These are phyloP conservation scores for Candida maris DNA, from an alignment of 805 yeast species.

Conservation along the genomic window DNA sequence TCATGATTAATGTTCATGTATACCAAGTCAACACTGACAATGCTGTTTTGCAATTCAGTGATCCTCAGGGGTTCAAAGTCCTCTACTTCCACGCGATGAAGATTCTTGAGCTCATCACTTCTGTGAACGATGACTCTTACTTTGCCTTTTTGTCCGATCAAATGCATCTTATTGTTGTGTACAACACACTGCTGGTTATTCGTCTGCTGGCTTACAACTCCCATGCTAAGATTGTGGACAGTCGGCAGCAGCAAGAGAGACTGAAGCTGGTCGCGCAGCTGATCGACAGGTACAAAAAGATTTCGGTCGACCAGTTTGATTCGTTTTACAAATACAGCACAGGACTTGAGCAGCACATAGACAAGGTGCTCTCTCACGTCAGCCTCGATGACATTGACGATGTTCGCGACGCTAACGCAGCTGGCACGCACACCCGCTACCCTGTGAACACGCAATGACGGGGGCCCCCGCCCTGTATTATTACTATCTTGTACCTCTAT, in stretches of 20 bases:
- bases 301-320: constrained; percentile 11
- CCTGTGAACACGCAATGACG: no score
- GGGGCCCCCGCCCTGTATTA: no score
- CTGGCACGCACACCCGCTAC: no score
- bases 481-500: not conserved
- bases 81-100: constrained; percentile 37
- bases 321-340: constrained; percentile 9
- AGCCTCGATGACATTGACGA: constrained; percentile 5
- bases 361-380: constrained; percentile 8
- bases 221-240: constrained; percentile 4
- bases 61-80: constrained; percentile 24
- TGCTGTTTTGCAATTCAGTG: constrained; percentile 2
- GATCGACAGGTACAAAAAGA: constrained; percentile 14
- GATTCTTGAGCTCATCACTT: constrained; percentile 39
- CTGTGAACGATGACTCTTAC: constrained; percentile 43
- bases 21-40: constrained; percentile 7
- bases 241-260: constrained; percentile 3
- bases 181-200: constrained; percentile 37
- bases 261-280: constrained; percentile 9
- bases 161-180: constrained; percentile 51
- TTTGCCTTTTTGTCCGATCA: constrained; percentile 73
- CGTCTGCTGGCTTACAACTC: constrained; percentile 20
- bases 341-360: constrained; percentile 5
- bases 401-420: constrained; percentile 5
- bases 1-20: constrained; percentile 38